Base-by-base conservation (phyloP, 257 asterid species). In the Handroanthus guayacan region DNA sequence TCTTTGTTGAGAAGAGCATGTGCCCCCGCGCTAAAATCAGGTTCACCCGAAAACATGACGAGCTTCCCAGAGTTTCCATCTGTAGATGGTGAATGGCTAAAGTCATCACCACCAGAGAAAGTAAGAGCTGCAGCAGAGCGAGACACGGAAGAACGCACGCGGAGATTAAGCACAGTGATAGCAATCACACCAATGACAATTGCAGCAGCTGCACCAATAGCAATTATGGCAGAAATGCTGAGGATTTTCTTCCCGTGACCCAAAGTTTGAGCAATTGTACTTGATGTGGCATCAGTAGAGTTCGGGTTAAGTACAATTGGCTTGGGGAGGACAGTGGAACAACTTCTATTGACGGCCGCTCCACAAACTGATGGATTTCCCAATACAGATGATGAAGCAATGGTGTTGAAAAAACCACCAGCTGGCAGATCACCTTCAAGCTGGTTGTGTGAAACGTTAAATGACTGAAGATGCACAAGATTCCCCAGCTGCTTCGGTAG, bases 271-370 rank as follows among this genome's bases (percentile, higher is more conserved):
- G 95, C 79, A 70, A 81, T 74, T 13, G 88, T 39, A 58, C 82
- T 83, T 13, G 94, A 90, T 18, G 82, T 41, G 51, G 91, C 85
- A 75, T 87, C 92, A 5, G 95, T 78, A 0, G 97, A 88, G 84
- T 88, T 89, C 43, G 98, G 98, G 78, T 91, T 88, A 3, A 93
- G 91, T 14, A 93, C 98, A n/a, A 93, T 87, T 20, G 98, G 98
- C 75, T 93, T 93, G 67, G 98, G 98, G 67, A 91, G 91, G 74
- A 89, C 89, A 0, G 89, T 80, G 3, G 84, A 84, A 80, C 98
- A 93, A 56, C 77, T 86, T 75, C 80, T 81, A 18, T 93, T 89
- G 78, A 87, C 90, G 48, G 86, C 84, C 3, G 95, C 86, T 68
- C 97, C 98, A 78, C 98, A 93, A 62, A 93, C 89, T 17, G 87